Evolutionary conservation across 768 basidiomycete genomes (phyloP).

Genomic region (Boletus speciosus): DNA sequence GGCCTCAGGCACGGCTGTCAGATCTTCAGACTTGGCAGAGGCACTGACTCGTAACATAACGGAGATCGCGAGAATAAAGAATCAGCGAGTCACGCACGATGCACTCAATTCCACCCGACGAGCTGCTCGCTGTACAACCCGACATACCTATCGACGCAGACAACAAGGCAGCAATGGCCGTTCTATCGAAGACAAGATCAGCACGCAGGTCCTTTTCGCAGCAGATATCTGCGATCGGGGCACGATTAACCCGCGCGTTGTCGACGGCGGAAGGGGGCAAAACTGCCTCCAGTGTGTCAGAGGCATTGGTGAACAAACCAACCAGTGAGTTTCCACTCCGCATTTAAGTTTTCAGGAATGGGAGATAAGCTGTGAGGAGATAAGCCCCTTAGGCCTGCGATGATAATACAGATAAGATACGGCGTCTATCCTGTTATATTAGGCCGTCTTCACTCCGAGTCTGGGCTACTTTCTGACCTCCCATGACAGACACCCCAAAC

Average conservation of each 20-base stretch:
- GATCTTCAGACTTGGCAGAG: neutral
- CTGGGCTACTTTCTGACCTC: slow-evolving; percentile 1
- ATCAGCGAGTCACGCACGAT: neutral
- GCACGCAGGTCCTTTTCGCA: slow-evolving; percentile 12
- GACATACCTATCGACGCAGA: neutral
- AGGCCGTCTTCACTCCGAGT: neutral
- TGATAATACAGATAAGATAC: slow-evolving; percentile 20
- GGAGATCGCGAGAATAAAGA: neutral
- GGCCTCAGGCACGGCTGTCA: too few species aligned
- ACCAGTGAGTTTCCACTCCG: neutral
- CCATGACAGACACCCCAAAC: slow-evolving; percentile 25
- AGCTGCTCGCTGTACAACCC: slow-evolving; percentile 10
- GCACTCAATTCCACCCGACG: neutral
- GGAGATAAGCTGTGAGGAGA: slow-evolving; percentile 17
- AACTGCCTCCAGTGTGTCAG: neutral
- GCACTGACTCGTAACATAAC: neutral
- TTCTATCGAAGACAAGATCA: slow-evolving; percentile 1
- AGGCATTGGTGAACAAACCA: slow-evolving; percentile 14
- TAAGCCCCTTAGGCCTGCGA: slow-evolving; percentile 10
- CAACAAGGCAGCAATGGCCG: slow-evolving; percentile 5
- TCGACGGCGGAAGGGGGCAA: slow-evolving; percentile 11
- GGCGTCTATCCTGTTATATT: neutral
- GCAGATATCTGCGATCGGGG: slow-evolving; percentile 20
- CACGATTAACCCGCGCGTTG: slow-evolving; percentile 13
- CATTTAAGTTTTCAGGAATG: slow-evolving; percentile 4